Conservation (phyloP, 2,329 filamentous ascomycete genomes). For the Botrytis squamosa region DNA sequence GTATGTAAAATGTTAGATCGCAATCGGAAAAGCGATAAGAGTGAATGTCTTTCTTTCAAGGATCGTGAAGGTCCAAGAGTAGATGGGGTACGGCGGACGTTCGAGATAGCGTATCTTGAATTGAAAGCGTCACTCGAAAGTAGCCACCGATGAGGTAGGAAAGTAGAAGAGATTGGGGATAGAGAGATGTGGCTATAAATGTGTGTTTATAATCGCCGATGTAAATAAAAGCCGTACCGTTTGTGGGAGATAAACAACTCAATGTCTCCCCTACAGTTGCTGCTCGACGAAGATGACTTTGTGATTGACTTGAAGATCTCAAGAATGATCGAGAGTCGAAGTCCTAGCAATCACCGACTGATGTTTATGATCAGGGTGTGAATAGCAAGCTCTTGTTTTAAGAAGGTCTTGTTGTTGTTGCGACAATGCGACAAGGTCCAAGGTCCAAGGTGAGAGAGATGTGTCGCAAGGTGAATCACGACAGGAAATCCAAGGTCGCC, state of each 20-base stretch:
- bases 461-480: constrained; percentile 8
- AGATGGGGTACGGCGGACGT: not conserved
- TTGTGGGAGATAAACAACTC: constrained; percentile 92
- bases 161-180: constrained; percentile 3
- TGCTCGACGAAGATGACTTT: constrained; percentile 40
- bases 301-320: constrained; percentile 1
- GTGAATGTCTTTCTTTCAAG: not conserved
- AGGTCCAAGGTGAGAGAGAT: not conserved
- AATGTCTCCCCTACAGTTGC: constrained; percentile 86
- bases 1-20: constrained; percentile 34
- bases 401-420: not conserved
- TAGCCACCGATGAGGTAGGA: constrained; percentile 14
- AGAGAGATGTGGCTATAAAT: constrained; percentile 13
- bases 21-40: constrained; percentile 9
- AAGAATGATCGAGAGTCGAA: not conserved
- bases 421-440: not conserved
- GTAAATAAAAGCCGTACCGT: constrained; percentile 49
- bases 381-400: not conserved
- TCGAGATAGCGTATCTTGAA: constrained; percentile 20
- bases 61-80: not conserved
- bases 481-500: not conserved
- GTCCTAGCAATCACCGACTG: not conserved
- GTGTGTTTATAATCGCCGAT: constrained; percentile 23
- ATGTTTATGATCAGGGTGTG: constrained; percentile 1
- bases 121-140: constrained; percentile 24